A percentile compares a stretch with the other conserved stretches of the same genome.
Conservation (phyloP, 805 yeast genomes). For the Blastobotrys chiropterorum region DNA sequence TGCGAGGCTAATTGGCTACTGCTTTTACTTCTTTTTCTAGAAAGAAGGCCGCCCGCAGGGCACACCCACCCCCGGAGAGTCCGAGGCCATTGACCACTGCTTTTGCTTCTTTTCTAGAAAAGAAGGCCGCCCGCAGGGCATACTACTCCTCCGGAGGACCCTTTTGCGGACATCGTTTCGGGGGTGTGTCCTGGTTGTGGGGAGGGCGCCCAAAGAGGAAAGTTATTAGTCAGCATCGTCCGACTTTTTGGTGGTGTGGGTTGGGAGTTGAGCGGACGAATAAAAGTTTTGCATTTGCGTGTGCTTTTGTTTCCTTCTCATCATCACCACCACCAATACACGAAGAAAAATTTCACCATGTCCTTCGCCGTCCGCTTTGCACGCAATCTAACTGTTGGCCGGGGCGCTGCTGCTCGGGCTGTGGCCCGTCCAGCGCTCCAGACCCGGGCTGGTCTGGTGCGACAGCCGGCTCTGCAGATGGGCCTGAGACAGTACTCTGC, state of each 20-base stretch:
- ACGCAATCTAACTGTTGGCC: conserved; percentile 5
- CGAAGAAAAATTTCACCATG: background rate
- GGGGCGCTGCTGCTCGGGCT: conserved; percentile 9
- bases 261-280: background rate
- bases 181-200: too few species aligned
- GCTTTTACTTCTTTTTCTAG: too few species aligned
- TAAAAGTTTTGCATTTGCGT: conserved; percentile 1
- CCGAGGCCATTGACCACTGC: too few species aligned
- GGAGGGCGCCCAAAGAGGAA: too few species aligned
- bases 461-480: conserved; percentile 2
- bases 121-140: too few species aligned
- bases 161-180: too few species aligned
- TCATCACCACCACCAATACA: background rate
- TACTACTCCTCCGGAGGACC: too few species aligned
- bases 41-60: too few species aligned
- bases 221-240: background rate
- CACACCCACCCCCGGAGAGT: too few species aligned
- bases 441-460: background rate
- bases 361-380: conserved; percentile 1
- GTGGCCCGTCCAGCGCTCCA: background rate
- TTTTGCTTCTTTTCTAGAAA: too few species aligned
- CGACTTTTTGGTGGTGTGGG: background rate
- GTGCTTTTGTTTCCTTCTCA: background rate
- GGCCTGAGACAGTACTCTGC: conserved; percentile 62
- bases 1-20: too few species aligned